Conservation (phyloP, 108 stramenopile species). For the Tribonema minus region DNA sequence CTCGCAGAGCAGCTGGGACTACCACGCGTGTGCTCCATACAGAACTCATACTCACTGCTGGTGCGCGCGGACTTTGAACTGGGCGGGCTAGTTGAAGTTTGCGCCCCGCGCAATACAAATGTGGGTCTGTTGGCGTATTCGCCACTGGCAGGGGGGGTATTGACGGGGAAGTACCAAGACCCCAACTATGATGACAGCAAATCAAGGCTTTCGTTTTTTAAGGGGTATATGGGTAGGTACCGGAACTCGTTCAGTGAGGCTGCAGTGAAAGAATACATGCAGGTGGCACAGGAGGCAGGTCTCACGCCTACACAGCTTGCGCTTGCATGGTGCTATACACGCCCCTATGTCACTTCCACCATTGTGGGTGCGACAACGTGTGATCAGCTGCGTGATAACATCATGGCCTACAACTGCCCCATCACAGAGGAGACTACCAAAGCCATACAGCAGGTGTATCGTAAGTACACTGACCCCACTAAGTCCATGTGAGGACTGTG, state of each 20-base stretch:
- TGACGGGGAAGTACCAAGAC: conserved; percentile 59
- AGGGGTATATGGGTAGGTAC: conserved; percentile 81
- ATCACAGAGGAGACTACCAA: conserved; percentile 13
- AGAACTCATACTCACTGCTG: conserved; percentile 32
- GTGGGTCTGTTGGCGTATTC: conserved; percentile 84
- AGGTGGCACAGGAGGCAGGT: conserved; percentile 61
- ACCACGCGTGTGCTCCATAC: conserved; percentile 12
- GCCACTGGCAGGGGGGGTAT: conserved; percentile 79
- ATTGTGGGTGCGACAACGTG: conserved; percentile 86
- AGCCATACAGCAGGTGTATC: not conserved
- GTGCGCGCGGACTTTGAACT: conserved; percentile 29
- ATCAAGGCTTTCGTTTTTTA: conserved; percentile 62
- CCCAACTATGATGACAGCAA: not conserved
- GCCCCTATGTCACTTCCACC: conserved; percentile 76
- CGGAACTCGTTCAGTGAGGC: conserved; percentile 60
- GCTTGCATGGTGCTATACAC: conserved; percentile 73
- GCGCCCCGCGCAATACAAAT: conserved; percentile 48
- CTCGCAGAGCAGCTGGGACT: conserved; percentile 22
- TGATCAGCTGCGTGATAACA: conserved; percentile 62
- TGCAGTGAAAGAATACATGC: conserved; percentile 69
- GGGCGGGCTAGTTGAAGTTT: conserved; percentile 10
- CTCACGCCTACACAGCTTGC: conserved; percentile 75
- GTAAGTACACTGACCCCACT: not conserved
- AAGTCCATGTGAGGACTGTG: no score
- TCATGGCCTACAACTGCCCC: conserved; percentile 25